Base-by-base conservation (phyloP, 2,329 filamentous ascomycete genomes). In the Sporothrix pseudoabietina region DNA sequence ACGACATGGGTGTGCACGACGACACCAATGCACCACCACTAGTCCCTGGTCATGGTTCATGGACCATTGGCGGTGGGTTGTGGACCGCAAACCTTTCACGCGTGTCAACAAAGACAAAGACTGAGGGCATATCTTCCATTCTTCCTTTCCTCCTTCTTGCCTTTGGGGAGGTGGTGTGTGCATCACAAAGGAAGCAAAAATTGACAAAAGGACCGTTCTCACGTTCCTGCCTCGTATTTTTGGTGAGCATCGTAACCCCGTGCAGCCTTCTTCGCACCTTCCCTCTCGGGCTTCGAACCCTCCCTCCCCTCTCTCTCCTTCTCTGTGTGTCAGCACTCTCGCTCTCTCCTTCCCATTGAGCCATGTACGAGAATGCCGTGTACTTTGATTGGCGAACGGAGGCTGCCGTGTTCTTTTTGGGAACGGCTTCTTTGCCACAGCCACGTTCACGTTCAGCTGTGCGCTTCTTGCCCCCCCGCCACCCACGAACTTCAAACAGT, bases 151-250 rank as follows among this genome's bases (percentile, higher is more conserved):
- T 22, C 3, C 22, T 32, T 35, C 35, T 35, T 35, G 35, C 35
- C 4, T 35, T 3, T 3, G 35, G 7, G 7, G 7, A 35, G 1
- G 52, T 4, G 22, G 52, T 10, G 54, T 57, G 54, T 57, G 9
- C 54, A 32, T 26, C 22, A 16, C 26, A 57, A 57, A 32, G 52
- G 52, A 55, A 26, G 52, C 52, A 55, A 9, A 9, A 30, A 57
- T 57, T 65, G 19, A 65, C 59, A 65, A 63, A 44, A 44, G 35
- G 59, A 65, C 59, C 39, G 10, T 14, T 44, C 59, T 26, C 59
- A 44, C 59, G 6, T 65, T 16, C 59, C 35, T 10, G 22, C 59
- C 59, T 44, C 10, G 59, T 65, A 44, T 65, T 44, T 44, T 44
- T 32, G 55, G 26, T 55, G 55, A 22, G 35, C 30, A 65, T 22